Evolutionary conservation across 129 eudicot species (phyloP).

Genomic region (carrot (Daucus carota)): DH1_v3.0 NC_030381.2:38445001-38445500

Average conservation of each 20-base stretch:
- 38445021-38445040: slow-evolving; percentile 68
- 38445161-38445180: slow-evolving; percentile 7
- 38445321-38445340: slow-evolving; percentile 13
- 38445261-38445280: slow-evolving; percentile 13
- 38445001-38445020: slow-evolving; percentile 48
- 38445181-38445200: slow-evolving; percentile 17
- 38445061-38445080: slow-evolving; percentile 43
- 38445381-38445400: background rate
- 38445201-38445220: slow-evolving; percentile 11
- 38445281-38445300: background rate
- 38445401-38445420: too few relatives aligned
- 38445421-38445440: too few relatives aligned
- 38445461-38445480: too few relatives aligned
- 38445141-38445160: slow-evolving; percentile 15
- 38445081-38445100: slow-evolving; percentile 45
- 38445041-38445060: slow-evolving; percentile 50
- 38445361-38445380: background rate
- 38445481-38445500: too few relatives aligned
- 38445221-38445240: background rate
- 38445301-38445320: slow-evolving; percentile 11
- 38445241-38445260: background rate
- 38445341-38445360: slow-evolving; percentile 23
- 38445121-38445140: background rate
- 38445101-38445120: slow-evolving; percentile 10
- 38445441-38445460: too few relatives aligned